These are phyloP conservation scores for Umbelopsis sp. DNA, from an alignment of 192 early-diverging fungal genomes.

Conservation along the genomic window DNA sequence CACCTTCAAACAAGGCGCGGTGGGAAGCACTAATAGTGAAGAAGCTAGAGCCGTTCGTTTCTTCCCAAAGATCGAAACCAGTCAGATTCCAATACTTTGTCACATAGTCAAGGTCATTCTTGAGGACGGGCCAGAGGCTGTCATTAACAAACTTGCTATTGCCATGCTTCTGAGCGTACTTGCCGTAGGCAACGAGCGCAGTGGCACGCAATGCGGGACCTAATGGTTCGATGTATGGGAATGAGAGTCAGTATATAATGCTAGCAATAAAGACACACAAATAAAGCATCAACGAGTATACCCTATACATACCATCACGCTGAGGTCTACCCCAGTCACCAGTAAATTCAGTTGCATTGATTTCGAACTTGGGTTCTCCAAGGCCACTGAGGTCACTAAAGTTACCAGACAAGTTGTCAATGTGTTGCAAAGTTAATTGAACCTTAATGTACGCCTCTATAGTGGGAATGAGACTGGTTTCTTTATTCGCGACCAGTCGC, in stretches of 20 bases:
- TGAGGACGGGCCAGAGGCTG: constrained; percentile 29
- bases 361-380: constrained; percentile 59
- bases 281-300: not conserved
- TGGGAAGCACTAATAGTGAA: constrained; percentile 60
- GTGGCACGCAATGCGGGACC: constrained; percentile 52
- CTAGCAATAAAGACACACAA: not conserved
- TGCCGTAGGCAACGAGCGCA: constrained; percentile 31
- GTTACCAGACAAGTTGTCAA: not conserved
- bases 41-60: constrained; percentile 58
- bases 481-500: not conserved
- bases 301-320: constrained; percentile 36
- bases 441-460: constrained; percentile 7
- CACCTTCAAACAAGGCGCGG: constrained; percentile 52
- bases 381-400: constrained; percentile 31
- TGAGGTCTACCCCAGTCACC: constrained; percentile 56
- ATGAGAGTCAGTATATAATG: not conserved
- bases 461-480: not conserved
- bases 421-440: not conserved
- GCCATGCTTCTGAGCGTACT: constrained; percentile 19
- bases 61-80: constrained; percentile 74
- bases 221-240: too few species aligned
- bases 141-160: constrained; percentile 12
- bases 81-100: constrained; percentile 35
- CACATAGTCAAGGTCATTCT: constrained; percentile 57
- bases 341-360: constrained; percentile 44